Conservation (phyloP, 129 eudicot genomes). For the Chrysanthemum lavandulifolium region DNA sequence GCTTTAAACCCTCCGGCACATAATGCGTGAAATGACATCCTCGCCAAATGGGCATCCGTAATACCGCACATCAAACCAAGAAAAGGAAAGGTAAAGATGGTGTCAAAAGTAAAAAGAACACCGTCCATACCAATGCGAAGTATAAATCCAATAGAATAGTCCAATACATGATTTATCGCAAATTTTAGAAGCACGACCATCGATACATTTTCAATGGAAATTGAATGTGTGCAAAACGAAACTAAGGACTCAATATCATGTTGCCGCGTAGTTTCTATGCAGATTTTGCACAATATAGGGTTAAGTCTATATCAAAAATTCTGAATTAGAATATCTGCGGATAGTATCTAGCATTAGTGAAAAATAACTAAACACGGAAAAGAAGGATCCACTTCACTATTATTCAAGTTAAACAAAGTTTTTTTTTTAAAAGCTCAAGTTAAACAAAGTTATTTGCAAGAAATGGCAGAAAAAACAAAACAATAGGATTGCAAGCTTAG, state of each 20-base stretch:
- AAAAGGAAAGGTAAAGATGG: conserved; percentile 2
- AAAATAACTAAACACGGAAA: too few relatives aligned
- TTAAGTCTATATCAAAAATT: too few relatives aligned
- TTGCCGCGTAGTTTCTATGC: not conserved
- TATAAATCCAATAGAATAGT: too few relatives aligned
- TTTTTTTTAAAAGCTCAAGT: too few relatives aligned
- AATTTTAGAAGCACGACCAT: not conserved
- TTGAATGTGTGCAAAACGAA: too few relatives aligned
- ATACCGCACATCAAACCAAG: conserved; percentile 47
- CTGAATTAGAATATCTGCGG: too few relatives aligned
- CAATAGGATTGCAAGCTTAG: not conserved
- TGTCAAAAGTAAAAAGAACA: conserved; percentile 8
- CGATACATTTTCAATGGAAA: too few relatives aligned
- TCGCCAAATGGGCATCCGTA: conserved; percentile 94
- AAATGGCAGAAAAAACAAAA: not conserved
- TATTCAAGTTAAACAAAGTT: not conserved
- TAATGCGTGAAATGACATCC: conserved; percentile 81
- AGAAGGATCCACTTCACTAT: not conserved
- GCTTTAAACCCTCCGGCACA: conserved; percentile 85
- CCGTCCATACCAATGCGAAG: too few relatives aligned
- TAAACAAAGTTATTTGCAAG: too few relatives aligned
- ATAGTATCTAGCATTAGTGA: too few relatives aligned
- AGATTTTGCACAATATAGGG: not conserved
- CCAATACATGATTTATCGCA: not conserved
- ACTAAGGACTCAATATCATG: not conserved